These are phyloP conservation scores for Gastrodia elata DNA, from an alignment of 106 monocot species.

Conservation along the genomic window DNA sequence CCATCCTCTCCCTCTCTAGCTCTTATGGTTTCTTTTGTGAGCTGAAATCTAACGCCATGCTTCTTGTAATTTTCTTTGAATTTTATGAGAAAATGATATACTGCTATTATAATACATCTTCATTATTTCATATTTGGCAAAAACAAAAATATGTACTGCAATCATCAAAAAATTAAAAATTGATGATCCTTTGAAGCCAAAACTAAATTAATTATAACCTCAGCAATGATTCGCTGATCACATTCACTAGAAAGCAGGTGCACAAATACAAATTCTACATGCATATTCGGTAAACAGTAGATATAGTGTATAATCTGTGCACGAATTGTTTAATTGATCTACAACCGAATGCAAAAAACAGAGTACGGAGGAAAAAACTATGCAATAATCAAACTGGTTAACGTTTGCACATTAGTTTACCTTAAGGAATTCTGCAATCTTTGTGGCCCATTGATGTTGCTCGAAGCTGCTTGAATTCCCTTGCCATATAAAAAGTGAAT, in stretches of 20 bases:
- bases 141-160: too few species aligned
- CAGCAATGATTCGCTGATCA: neutral
- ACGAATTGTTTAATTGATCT: neutral
- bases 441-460: conserved; percentile 86
- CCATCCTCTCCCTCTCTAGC: too few species aligned
- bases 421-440: conserved; percentile 89
- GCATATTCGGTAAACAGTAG: neutral
- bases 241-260: neutral
- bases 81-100: too few species aligned
- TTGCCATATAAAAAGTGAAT: conserved; percentile 75
- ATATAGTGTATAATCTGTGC: neutral
- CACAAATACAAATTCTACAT: neutral
- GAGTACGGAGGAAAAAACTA: neutral
- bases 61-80: too few species aligned
- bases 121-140: too few species aligned
- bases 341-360: neutral
- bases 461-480: conserved; percentile 83
- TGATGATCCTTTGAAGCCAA: too few species aligned
- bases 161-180: too few species aligned
- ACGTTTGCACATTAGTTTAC: conserved; percentile 21
- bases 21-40: too few species aligned
- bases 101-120: too few species aligned
- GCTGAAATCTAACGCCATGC: too few species aligned
- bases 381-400: neutral
- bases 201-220: neutral